phyloP scores from a whole-genome alignment of 805 yeast genomes.

The Tetrapisispora arboricola region DNA sequence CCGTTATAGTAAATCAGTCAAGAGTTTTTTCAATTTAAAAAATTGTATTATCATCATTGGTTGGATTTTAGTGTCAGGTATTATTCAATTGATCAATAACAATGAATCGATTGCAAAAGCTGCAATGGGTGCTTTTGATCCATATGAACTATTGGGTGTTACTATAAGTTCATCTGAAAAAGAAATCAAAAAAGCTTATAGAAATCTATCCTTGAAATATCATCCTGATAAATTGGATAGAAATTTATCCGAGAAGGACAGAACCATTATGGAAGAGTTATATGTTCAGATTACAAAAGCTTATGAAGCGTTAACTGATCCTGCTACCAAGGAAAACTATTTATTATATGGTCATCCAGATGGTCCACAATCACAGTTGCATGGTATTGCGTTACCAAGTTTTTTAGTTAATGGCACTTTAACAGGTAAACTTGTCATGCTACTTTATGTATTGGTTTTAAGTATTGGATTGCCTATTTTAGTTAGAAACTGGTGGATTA shows the following conservation, averaged over 20 bases:
- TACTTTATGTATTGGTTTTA: constrained; percentile 56
- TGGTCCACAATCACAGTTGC: constrained; percentile 83
- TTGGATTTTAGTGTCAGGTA: constrained; percentile 46
- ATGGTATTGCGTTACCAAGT: constrained; percentile 92
- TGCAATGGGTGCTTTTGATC: constrained; percentile 55
- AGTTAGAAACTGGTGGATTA: constrained; percentile 87
- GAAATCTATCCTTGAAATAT: constrained; percentile 75
- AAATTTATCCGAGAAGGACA: constrained; percentile 45
- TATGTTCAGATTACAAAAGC: constrained; percentile 84
- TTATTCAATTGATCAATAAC: constrained; percentile 30
- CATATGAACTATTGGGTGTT: constrained; percentile 76
- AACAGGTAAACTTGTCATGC: constrained; percentile 51
- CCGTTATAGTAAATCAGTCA: constrained; percentile 13
- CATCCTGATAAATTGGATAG: constrained; percentile 89
- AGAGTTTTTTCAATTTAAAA: constrained; percentile 12
- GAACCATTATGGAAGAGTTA: constrained; percentile 53
- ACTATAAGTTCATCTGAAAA: constrained; percentile 58
- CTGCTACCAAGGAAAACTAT: constrained; percentile 68
- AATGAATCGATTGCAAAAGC: constrained; percentile 39
- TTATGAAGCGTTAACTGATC: constrained; percentile 91
- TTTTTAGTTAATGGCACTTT: constrained; percentile 77
- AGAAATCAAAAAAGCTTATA: constrained; percentile 71
- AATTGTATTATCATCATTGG: constrained; percentile 36
- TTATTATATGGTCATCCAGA: constrained; percentile 93
- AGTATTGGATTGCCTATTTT: constrained; percentile 70